Evolutionary conservation across 2,329 filamentous ascomycete genomes (phyloP), one percentile per base, ranked within the genome.

Genomic region (Lachnellula occidentalis): DNA sequence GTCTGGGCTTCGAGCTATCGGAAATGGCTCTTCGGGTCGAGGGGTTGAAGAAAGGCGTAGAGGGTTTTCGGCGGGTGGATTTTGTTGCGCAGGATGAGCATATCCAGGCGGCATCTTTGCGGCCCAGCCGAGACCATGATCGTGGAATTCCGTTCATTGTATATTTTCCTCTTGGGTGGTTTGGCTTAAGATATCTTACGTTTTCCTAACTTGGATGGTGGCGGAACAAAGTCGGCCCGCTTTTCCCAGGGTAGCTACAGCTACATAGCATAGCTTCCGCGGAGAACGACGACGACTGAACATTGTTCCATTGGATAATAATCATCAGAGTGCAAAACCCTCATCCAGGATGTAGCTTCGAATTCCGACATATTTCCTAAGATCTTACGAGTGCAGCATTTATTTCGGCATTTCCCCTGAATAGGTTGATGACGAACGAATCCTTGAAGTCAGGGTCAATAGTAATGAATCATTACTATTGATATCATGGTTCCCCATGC

Each of bases 41-140:
- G 1, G 61, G 42, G 36, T 62, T 64, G 50, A 64, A 67, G 22
- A 62, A 61, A 7, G 60, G 55, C 42, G 58, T 61, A 1, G 55
- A 39, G 19, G 51, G 34, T 48, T 50, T 50, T 49, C 45, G 55
- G 9, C 55, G 56, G 5, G 47, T 50, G 9, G 47, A 37, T 31
- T 41, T 41, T 4, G 50, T 63, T 31, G 64, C 55, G 56, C 66
- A 69, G 8, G 62, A 61, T 6, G 64, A 65, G 53, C 65, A 68
- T 45, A 65, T 56, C 67, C 66, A 66, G 53, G 60, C 58, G 55
- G 56, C 55, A 58, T 63, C 60, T 57, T 61, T 64, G 50, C 54
- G 56, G 41, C 45, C 55, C 34, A 64, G 24, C 41, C 63, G 50
- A 17, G 56, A 57, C 22, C 62, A 49, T 41, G 62, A 31, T 24